These are phyloP conservation scores for Suhomyces anneliseae DNA, from an alignment of 1,139 yeast genomes.

Conservation along the genomic window DNA sequence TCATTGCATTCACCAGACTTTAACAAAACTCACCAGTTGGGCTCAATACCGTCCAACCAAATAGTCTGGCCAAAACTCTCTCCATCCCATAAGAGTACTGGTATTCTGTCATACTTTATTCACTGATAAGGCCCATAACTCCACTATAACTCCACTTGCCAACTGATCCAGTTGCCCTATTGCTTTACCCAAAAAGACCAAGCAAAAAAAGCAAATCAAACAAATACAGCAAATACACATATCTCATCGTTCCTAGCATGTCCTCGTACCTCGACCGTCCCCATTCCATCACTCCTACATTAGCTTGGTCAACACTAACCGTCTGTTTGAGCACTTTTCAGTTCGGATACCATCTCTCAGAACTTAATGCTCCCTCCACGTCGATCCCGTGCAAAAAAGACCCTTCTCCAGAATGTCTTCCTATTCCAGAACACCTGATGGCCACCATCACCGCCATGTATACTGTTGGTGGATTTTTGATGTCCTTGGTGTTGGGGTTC, in stretches of 20 bases:
- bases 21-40: too few relatives aligned
- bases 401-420: conserved; percentile 30
- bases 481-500: conserved; percentile 35
- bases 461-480: conserved; percentile 38
- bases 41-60: too few relatives aligned
- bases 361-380: conserved; percentile 78
- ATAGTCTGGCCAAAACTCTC: too few relatives aligned
- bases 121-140: too few relatives aligned
- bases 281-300: conserved; percentile 28
- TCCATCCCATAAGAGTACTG: too few relatives aligned
- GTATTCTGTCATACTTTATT: too few relatives aligned
- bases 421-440: conserved; percentile 22
- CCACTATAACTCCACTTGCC: too few relatives aligned
- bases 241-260: neutral
- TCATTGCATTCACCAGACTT: too few relatives aligned
- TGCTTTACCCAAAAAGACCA: too few relatives aligned
- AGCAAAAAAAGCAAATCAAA: too few relatives aligned
- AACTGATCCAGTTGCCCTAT: too few relatives aligned
- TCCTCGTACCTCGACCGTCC: conserved; percentile 17
- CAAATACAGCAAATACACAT: too few relatives aligned
- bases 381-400: conserved; percentile 48
- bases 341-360: conserved; percentile 89
- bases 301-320: conserved; percentile 41
- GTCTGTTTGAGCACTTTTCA: conserved; percentile 78
- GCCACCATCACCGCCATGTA: conserved; percentile 38